Conservation (phyloP, 805 yeast species). For the Cyberlindnera xylosilytica region DNA sequence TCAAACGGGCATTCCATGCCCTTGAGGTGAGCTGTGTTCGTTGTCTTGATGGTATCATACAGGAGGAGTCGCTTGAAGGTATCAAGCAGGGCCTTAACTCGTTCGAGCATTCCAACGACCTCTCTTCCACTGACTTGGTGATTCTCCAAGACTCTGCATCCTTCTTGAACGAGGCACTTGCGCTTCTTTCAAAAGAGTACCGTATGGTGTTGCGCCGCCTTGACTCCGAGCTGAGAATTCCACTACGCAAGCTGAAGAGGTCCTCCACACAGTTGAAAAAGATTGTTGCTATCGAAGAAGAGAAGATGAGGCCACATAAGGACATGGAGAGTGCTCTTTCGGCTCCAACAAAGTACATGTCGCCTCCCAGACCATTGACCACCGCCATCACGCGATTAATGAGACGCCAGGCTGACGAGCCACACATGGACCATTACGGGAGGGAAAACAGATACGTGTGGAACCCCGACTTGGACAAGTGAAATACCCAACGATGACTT, state of each 20-base stretch:
- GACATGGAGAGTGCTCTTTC: slow-evolving; percentile 1
- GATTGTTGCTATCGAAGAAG: slow-evolving; percentile 3
- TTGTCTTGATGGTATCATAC: slow-evolving; percentile 14
- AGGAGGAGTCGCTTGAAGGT: slow-evolving; percentile 13
- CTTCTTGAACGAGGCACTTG: slow-evolving; percentile 13
- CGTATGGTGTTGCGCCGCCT: slow-evolving; percentile 4
- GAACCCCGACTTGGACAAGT: not conserved
- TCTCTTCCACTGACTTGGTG: slow-evolving; percentile 4
- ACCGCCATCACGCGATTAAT: slow-evolving; percentile 2
- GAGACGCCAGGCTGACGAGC: slow-evolving; percentile 7
- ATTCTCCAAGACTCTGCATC: slow-evolving; percentile 10
- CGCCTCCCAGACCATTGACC: slow-evolving; percentile 10
- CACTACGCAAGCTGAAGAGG: slow-evolving; percentile 8
- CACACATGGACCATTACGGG: not conserved
- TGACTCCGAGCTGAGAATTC: slow-evolving; percentile 7
- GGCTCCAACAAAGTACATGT: not conserved
- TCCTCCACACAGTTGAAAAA: slow-evolving; percentile 2
- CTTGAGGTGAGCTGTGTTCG: slow-evolving; percentile 15
- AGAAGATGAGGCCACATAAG: not conserved
- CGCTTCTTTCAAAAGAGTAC: slow-evolving; percentile 11
- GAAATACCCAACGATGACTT: not conserved
- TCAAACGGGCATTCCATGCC: slow-evolving; percentile 10
- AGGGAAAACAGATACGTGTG: not conserved
- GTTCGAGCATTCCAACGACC: slow-evolving; percentile 3
- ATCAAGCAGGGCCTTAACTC: slow-evolving; percentile 13